These are phyloP conservation scores for Bassia scoparia DNA, from an alignment of 148 eudicot genomes.

Conservation along the genomic window DNA sequence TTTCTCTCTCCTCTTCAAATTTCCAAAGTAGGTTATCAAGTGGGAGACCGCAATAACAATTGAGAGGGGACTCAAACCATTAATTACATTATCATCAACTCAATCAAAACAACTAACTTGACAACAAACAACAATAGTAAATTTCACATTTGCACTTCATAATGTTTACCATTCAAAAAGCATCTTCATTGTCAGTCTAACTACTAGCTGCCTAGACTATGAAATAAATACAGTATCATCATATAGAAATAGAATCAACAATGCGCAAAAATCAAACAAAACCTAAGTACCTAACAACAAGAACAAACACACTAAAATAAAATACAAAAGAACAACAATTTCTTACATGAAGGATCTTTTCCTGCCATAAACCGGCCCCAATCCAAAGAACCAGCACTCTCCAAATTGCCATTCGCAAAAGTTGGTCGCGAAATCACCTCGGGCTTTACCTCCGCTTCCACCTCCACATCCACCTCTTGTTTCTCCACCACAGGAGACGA, in stretches of 20 bases:
- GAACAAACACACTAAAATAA: not conserved
- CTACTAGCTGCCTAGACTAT: not conserved
- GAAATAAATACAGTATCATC: not conserved
- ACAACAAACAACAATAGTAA: no score
- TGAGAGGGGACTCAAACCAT: no score
- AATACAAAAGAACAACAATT: not conserved
- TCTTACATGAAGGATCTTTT: constrained; percentile 66
- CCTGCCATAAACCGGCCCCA: constrained; percentile 63
- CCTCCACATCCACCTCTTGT: constrained; percentile 19
- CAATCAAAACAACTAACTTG: no score
- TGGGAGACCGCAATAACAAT: no score
- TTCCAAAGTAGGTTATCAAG: no score
- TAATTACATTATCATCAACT: no score
- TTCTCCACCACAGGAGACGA: constrained; percentile 16
- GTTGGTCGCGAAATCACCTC: constrained; percentile 27
- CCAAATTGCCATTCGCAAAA: constrained; percentile 46
- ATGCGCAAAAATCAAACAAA: not conserved
- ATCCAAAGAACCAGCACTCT: constrained; percentile 61
- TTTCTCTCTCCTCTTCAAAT: no score
- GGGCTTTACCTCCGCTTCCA: constrained; percentile 19
- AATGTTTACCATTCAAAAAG: no score
- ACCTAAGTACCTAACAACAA: not conserved
- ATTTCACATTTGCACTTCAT: no score
- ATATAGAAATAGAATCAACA: not conserved
- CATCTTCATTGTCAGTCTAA: not conserved